Percentiles rank a stretch among this genome's conserved stretches.
Evolutionary conservation across 345 rosid species (phyloP).

Genomic region (Syzygium grande): DNA sequence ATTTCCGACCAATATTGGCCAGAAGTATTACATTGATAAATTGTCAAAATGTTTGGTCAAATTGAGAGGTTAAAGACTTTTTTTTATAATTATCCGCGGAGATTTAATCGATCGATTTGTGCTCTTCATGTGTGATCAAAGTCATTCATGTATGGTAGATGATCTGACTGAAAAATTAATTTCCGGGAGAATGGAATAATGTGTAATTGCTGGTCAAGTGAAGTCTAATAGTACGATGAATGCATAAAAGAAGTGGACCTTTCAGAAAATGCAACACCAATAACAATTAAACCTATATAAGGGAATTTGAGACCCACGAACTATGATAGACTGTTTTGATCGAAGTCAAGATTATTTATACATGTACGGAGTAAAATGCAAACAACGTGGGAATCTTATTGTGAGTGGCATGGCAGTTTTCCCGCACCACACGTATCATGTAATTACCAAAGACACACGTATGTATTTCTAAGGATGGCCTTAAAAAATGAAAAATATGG

Average conservation of each 20-base stretch:
- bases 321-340: too few relatives aligned
- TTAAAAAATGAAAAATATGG: too few relatives aligned
- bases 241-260: not conserved
- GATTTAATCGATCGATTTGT: not conserved
- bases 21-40: not conserved
- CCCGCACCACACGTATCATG: too few relatives aligned
- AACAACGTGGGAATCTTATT: too few relatives aligned
- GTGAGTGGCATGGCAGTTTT: not conserved
- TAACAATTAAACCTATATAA: not conserved
- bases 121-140: not conserved
- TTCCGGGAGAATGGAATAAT: not conserved
- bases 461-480: too few relatives aligned
- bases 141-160: not conserved
- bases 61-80: too few relatives aligned
- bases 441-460: too few relatives aligned
- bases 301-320: not conserved
- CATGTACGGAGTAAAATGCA: not conserved
- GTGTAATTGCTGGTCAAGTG: not conserved
- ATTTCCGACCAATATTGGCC: not conserved
- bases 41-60: too few relatives aligned
- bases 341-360: not conserved
- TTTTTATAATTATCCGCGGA: not conserved
- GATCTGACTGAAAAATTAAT: not conserved
- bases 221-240: not conserved
- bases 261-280: not conserved